Base-by-base conservation (phyloP, 1,284 basidiomycete genomes). In the Cutaneotrichosporon sp. region DNA sequence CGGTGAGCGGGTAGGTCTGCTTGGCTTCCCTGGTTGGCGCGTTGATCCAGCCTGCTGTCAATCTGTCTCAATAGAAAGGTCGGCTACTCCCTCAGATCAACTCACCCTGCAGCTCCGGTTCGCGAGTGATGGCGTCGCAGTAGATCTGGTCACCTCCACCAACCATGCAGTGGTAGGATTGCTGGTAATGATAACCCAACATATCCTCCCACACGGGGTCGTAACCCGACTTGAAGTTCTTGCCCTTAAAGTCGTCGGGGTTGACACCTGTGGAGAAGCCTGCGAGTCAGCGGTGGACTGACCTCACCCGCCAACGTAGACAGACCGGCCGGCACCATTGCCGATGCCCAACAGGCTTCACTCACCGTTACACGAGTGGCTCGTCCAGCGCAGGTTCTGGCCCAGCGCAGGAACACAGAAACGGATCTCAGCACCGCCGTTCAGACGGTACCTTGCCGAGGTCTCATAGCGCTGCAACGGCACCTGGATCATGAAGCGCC, bases 171-270 rank as follows among this genome's bases (percentile, higher is more conserved):
- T 98, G 96, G 78, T 92, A 96, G 0, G 95, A 93, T 65, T 84
- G 82, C 70, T 87, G 84, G 2, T 85, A 84, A 73, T 99, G 96
- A 70, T 90, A 88, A 50, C 85, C 82, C 34, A 99, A 85, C 49
- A 98, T 80, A 79, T 99, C 95, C 70, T 89, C 85, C 96, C 96
- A 99, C 10, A 98, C 87, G 11, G 91, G 92, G 77, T 94, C 92
- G 73, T 90, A 93, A 0, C 92, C 77, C 1, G 76, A 76, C 4
- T 38, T 47, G 87, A 30, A 89, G 21, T 38, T 42, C 85, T 65
- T 85, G 84, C 80, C 75, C 64, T 78, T 80, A 71, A 82, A 81
- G 21, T 77, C 77, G 49, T 78, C 78, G 26, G 80, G 77, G 71
- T 85, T 57, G 22, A 68, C 56, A 82, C 82, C 51, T 81, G 79